These are phyloP conservation scores for Acrocalymma vagum DNA, from an alignment of 2,329 filamentous ascomycete genomes.

Conservation along the genomic window DNA sequence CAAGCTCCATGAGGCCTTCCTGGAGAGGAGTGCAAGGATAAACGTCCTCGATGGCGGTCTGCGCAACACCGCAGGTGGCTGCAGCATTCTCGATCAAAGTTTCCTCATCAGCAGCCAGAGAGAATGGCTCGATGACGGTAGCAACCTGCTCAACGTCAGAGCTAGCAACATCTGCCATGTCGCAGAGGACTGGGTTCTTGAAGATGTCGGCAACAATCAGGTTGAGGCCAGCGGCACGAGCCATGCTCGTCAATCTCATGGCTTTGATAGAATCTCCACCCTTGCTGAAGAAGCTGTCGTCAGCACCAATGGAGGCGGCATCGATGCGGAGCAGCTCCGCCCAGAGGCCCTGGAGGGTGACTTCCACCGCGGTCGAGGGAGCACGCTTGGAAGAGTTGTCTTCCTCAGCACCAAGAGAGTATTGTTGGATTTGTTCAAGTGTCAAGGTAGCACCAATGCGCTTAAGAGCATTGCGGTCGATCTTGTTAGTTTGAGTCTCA, in stretches of 20 bases:
- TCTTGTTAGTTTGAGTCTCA: slow-evolving; percentile 16
- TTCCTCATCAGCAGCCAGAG: slow-evolving; percentile 3
- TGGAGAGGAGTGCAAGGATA: slow-evolving; percentile 19
- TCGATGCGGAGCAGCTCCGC: slow-evolving; percentile 18
- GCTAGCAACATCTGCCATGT: slow-evolving; percentile 25
- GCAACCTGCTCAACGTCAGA: slow-evolving; percentile 1
- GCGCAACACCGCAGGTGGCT: slow-evolving; percentile 7
- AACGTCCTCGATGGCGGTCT: slow-evolving; percentile 20
- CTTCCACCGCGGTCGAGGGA: slow-evolving; percentile 17
- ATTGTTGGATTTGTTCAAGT: slow-evolving; percentile 14
- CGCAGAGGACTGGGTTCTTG: slow-evolving; percentile 16
- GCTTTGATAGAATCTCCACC: slow-evolving; percentile 32
- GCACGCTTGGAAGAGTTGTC: slow-evolving; percentile 8
- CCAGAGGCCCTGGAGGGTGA: slow-evolving; percentile 17
- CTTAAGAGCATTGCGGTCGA: slow-evolving; percentile 17
- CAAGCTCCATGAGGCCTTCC: slow-evolving; percentile 14
- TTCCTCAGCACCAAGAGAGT: slow-evolving; percentile 13
- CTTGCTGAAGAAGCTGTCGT: slow-evolving; percentile 25
- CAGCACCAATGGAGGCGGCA: slow-evolving; percentile 11
- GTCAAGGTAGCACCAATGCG: slow-evolving; percentile 13
- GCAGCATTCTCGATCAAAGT: slow-evolving; percentile 12
- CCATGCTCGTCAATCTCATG: slow-evolving; percentile 24
- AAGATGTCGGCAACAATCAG: slow-evolving; percentile 26
- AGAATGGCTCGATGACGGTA: slow-evolving; percentile 13
- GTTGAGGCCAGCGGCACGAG: slow-evolving; percentile 11